Conservation (phyloP, 129 eudicot genomes). For the Arctium lappa region DNA sequence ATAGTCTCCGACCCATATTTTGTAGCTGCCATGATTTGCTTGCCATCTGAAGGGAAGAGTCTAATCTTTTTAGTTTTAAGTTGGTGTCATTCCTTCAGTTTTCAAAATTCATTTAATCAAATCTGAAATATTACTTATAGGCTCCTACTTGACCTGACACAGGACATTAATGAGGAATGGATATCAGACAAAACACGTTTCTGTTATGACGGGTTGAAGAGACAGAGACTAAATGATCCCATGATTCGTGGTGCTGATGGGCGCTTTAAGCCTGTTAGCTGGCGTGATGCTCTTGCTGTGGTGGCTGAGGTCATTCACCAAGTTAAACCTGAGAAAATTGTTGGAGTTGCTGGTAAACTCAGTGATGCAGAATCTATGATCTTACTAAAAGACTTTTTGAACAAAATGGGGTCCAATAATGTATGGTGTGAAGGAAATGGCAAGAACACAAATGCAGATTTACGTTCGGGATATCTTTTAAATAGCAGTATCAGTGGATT, state of each 20-base stretch:
- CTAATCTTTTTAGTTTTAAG: neutral
- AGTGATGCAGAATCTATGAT: constrained; percentile 99
- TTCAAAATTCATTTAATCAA: neutral
- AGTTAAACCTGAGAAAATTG: constrained; percentile 84
- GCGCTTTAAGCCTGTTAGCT: constrained; percentile 76
- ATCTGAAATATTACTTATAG: constrained; percentile 2
- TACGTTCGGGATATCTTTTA: constrained; percentile 83
- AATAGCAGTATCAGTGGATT: constrained; percentile 76
- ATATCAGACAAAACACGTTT: constrained; percentile 95
- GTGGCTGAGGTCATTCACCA: constrained; percentile 84
- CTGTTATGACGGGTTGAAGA: constrained; percentile 94
- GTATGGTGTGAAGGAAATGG: constrained; percentile 96
- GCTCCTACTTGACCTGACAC: constrained; percentile 5
- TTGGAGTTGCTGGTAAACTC: constrained; percentile 92
- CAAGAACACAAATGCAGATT: constrained; percentile 63
- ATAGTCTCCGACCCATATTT: no score
- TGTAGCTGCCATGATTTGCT: no score
- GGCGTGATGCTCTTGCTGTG: constrained; percentile 95
- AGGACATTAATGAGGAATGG: constrained; percentile 99
- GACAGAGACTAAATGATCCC: constrained; percentile 94
- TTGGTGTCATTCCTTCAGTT: neutral
- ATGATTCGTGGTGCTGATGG: constrained; percentile 97
- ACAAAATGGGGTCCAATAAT: constrained; percentile 87
- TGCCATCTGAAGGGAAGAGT: no score
- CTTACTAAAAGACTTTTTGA: constrained; percentile 80